Evolutionary conservation across 345 rosid species (phyloP).

Genomic region (Eucalyptus guilfoylei): DNA sequence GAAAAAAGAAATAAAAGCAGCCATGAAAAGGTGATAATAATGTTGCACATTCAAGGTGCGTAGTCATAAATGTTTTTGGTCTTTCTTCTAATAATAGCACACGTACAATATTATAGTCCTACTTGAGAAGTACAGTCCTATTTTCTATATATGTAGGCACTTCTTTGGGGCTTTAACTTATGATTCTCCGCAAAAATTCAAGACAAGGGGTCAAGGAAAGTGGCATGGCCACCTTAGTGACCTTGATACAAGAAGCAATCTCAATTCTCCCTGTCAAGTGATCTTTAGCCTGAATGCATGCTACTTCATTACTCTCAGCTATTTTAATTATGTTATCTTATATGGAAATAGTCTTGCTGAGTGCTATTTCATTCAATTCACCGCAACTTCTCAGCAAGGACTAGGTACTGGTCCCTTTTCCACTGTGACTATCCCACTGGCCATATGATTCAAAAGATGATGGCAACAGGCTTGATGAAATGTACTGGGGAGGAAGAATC

Average conservation of each 20-base stretch:
- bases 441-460: constrained; percentile 32
- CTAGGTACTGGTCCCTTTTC: constrained; percentile 47
- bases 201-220: not conserved
- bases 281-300: constrained; percentile 85
- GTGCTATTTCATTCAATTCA: constrained; percentile 33
- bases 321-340: constrained; percentile 62
- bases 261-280: constrained; percentile 63
- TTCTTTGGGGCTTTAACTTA: not conserved
- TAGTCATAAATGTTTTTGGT: not conserved
- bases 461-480: constrained; percentile 57
- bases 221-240: constrained; percentile 58
- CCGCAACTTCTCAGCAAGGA: constrained; percentile 48
- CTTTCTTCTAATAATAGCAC: not conserved
- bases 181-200: not conserved
- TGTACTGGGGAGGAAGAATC: constrained; percentile 76
- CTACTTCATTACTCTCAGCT: constrained; percentile 43
- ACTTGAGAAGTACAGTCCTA: not conserved
- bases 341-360: constrained; percentile 33
- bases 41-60: not conserved
- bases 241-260: constrained; percentile 81
- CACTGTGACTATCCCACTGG: constrained; percentile 41
- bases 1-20: no score
- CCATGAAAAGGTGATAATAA: not conserved
- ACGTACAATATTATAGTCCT: not conserved
- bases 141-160: not conserved